Base-by-base conservation (phyloP, 108 stramenopile genomes). In the Seminavis robusta region DNA sequence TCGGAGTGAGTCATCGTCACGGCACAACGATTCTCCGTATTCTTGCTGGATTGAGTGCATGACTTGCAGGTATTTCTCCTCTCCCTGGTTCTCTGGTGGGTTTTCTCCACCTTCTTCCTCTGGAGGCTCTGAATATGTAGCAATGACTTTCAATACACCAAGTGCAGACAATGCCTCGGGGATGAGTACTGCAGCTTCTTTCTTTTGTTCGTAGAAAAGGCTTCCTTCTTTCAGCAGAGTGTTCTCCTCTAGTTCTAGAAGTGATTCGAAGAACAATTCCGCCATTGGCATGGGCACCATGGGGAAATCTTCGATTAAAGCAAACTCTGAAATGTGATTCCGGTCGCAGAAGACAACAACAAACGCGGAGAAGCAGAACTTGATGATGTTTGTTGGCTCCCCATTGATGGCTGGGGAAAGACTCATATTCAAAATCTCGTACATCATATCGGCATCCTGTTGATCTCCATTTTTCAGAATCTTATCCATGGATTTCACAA, bases 371-470 rank as follows among this genome's bases (percentile, higher is more conserved):
- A 88, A 73, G 41, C 87, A 88, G 29, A 82, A 68, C 24, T 81
- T 76, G 55, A 88, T 80, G 31, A 80, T 80, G 51, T 67, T 80
- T 33, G 87, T 82, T 52, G 68, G 65, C 29, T 77, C 53, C 11
- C 83, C 87, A 34, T 80, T 77, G 52, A 88, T 80, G 3, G 73
- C 78, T 20, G 87, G 87, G 9, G 81, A 74, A 24, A 81, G 65
- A 53, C 83, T 81, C 67, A 77, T 63, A 43, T 65, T 65, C 76
- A 88, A 46, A 47, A 88, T 71, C 31, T 76, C 73, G 55, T 74
- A 85, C 65, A 89, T 76, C 69, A 85, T 80, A 31, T 84, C 81
- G n/a, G 69, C 66, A 13, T 40, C 43, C 16, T 56, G 42, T 17
- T 57, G 27, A 15, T 61, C 52, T 8, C 79, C 77, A 49, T 69